Evolutionary conservation across 1,284 basidiomycete species (phyloP), one percentile per base, ranked within the genome.

Genomic region (Papiliotrema laurentii): DNA sequence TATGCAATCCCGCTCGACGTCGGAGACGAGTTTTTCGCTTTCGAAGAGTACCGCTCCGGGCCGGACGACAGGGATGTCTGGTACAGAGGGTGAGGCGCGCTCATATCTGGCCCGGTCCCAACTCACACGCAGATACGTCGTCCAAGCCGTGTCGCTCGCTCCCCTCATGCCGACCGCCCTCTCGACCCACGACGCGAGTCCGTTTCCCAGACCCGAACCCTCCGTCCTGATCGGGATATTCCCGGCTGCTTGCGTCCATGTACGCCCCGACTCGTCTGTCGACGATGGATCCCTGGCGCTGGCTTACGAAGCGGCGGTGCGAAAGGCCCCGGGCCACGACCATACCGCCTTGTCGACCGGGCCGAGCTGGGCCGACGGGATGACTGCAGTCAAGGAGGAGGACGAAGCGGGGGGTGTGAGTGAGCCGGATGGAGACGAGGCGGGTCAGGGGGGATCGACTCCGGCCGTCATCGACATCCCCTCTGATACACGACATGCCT

Each of bases 201-300:
- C 47, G 16, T 59, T 55, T 40, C 63, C 69, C 7, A 58, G 55
- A 16, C 76, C 77, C 6, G 78, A 79, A 56, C 78, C 78, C 0
- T 88, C 93, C 61, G 91, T 97, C 34, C 88, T 89, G 69, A 89
- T 97, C 50, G 94, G 93, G 50, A 93, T 97, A 59, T 97, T 97
- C 68, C 93, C 93, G 1, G 86, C 87, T 0, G 86, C 88, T 4
- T 89, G 93, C 68, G 86, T 97, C 45, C 84, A 88, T 66, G 80
- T 93, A 51, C 85, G 91, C 31, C 91, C 94, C 64, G 83, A 92
- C 62, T 79, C 93, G 21, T 83, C 87, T 3, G 90, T 93, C 67
- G 90, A 90, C 3, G 89, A 93, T 68, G 87, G 87, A 14, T 82
- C 86, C 43, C 81, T 96, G 1, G 81, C 84, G 1, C 84, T 85